Evolutionary conservation across 768 basidiomycete species (phyloP).

Genomic region (Psilocybe subaeruginosa): DNA sequence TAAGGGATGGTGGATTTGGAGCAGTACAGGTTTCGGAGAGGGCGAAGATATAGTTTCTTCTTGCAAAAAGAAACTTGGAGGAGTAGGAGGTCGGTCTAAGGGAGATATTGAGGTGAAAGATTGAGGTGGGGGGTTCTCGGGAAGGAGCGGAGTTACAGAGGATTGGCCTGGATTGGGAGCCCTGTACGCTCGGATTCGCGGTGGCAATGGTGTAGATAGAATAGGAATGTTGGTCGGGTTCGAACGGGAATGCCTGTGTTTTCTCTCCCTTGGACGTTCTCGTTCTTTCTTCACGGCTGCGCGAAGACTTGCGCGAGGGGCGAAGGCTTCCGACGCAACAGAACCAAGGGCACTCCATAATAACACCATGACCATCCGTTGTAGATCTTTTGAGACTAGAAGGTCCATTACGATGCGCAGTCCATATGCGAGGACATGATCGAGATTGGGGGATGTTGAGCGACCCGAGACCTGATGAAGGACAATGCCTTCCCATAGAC

Average conservation of each 20-base stretch:
- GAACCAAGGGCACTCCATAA: conserved; percentile 41
- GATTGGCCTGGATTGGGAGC: conserved; percentile 19
- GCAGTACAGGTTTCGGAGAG: conserved; percentile 33
- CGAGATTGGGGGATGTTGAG: conserved; percentile 30
- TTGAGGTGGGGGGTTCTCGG: conserved; percentile 19
- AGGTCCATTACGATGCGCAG: conserved; percentile 47
- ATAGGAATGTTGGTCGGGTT: conserved; percentile 17
- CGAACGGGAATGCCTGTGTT: conserved; percentile 29
- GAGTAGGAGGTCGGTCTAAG: conserved; percentile 34
- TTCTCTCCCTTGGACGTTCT: conserved; percentile 29
- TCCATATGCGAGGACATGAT: conserved; percentile 45
- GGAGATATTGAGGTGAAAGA: conserved; percentile 24
- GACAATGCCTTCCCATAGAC: conserved; percentile 46
- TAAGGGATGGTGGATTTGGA: conserved; percentile 22
- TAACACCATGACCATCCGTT: conserved; percentile 35
- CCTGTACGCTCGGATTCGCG: conserved; percentile 34
- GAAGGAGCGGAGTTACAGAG: conserved; percentile 22
- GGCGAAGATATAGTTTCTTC: conserved; percentile 28
- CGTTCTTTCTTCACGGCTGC: conserved; percentile 23
- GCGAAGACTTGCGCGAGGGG: conserved; percentile 28
- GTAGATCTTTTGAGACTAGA: conserved; percentile 36
- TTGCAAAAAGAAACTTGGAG: conserved; percentile 43
- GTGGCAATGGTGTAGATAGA: conserved; percentile 27
- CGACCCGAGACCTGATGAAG: conserved; percentile 41
- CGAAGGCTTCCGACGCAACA: conserved; percentile 34